A percentile compares a stretch with the other conserved stretches of the same genome.
phyloP scores from a whole-genome alignment of 495 filamentous ascomycete species.

The Penicillium paradoxum region DNA sequence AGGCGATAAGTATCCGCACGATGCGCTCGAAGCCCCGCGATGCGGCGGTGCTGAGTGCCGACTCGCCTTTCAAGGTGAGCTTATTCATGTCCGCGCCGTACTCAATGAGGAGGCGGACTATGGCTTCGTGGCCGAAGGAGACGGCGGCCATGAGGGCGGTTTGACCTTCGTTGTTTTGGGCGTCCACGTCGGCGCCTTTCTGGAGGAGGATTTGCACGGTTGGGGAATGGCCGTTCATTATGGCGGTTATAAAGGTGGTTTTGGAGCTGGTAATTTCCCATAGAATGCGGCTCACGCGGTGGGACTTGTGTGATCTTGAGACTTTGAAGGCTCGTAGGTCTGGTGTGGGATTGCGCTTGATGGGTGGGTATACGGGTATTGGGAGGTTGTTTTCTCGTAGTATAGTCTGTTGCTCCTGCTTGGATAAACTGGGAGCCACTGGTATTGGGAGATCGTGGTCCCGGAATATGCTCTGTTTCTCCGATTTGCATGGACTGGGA shows the following conservation, averaged over 20 bases:
- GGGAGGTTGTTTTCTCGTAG: background rate
- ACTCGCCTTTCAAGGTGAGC: slow-evolving; percentile 13
- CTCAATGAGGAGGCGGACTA: slow-evolving; percentile 26
- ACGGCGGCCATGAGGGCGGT: slow-evolving; percentile 36
- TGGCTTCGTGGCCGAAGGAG: slow-evolving; percentile 12
- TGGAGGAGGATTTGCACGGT: slow-evolving; percentile 17
- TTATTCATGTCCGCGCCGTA: slow-evolving; percentile 20
- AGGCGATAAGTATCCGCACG: slow-evolving; percentile 25
- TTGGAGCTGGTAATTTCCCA: slow-evolving; percentile 10
- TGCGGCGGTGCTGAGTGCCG: slow-evolving; percentile 33
- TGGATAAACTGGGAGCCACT: background rate
- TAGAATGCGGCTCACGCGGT: slow-evolving; percentile 11
- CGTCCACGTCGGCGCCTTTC: slow-evolving; percentile 36
- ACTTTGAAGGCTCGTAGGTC: slow-evolving; percentile 1
- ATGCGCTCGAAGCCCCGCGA: slow-evolving; percentile 29
- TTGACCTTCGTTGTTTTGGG: slow-evolving; percentile 24
- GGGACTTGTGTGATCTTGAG: slow-evolving; percentile 5
- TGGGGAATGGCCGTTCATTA: slow-evolving; percentile 2
- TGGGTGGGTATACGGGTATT: background rate
- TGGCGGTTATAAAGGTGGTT: slow-evolving; percentile 9
- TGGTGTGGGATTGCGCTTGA: background rate
- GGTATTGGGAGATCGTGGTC: background rate
- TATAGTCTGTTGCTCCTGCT: background rate
- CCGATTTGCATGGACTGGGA: too few species aligned
- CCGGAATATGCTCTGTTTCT: too few species aligned